Percentiles rank a stretch among this genome's conserved stretches.
Evolutionary conservation across 2,329 filamentous ascomycete species (phyloP).

Genomic region (Rhinocladiella mackenziei): DNA sequence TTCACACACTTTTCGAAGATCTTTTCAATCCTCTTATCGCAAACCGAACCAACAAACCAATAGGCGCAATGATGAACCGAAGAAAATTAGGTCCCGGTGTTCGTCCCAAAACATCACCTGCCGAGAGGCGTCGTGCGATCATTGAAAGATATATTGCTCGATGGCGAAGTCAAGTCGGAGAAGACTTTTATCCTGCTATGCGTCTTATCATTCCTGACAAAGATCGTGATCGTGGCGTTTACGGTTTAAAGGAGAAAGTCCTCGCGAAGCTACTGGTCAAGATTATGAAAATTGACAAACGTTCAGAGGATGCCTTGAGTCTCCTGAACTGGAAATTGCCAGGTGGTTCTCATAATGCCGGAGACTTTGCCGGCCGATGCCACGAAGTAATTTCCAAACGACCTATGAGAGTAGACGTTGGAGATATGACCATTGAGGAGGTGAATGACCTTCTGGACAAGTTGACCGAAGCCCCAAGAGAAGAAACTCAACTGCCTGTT

Average conservation of each 20-base stretch:
- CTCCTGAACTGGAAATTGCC: slow-evolving; percentile 91
- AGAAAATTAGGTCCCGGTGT: slow-evolving; percentile 57
- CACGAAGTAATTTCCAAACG: slow-evolving; percentile 82
- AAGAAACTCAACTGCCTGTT: slow-evolving; percentile 78
- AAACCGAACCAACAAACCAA: slow-evolving; percentile 74
- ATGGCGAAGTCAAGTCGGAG: slow-evolving; percentile 84
- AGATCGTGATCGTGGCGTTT: slow-evolving; percentile 86
- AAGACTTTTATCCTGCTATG: slow-evolving; percentile 90
- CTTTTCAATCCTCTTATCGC: slow-evolving; percentile 80
- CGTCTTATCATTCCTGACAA: slow-evolving; percentile 89
- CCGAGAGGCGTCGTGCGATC: slow-evolving; percentile 74
- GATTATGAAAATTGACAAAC: slow-evolving; percentile 84
- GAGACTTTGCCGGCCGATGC: slow-evolving; percentile 88
- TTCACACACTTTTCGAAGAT: slow-evolving; percentile 70
- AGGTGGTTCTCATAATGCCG: slow-evolving; percentile 67
- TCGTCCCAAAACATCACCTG: slow-evolving; percentile 56
- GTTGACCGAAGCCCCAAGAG: slow-evolving; percentile 69
- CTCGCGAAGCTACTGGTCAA: slow-evolving; percentile 90
- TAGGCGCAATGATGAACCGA: slow-evolving; percentile 52
- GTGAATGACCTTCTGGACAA: slow-evolving; percentile 83
- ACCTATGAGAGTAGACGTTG: slow-evolving; percentile 67
- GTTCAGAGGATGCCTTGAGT: slow-evolving; percentile 81
- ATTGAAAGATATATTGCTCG: slow-evolving; percentile 79
- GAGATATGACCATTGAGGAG: slow-evolving; percentile 79
- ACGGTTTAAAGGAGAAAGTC: slow-evolving; percentile 86